Conservation (phyloP, 805 yeast species). For the Candida adriatica region DNA sequence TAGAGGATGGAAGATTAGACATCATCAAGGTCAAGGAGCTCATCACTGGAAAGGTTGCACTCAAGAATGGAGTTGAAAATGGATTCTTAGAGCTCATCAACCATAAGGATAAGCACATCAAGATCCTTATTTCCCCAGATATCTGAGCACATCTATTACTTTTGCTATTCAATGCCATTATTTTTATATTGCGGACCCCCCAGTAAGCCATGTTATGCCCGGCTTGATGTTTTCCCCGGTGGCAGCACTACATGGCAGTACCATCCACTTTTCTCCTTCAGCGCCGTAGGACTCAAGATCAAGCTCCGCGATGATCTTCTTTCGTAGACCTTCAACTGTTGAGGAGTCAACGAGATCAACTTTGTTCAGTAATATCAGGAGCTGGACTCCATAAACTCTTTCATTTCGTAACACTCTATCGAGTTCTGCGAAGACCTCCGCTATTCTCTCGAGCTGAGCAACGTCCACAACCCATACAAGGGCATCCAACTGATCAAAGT, state of each 20-base stretch:
- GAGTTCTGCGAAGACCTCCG: conserved; percentile 62
- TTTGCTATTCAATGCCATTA: not conserved
- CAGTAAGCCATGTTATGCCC: conserved; percentile 9
- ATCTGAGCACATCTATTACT: conserved; percentile 1
- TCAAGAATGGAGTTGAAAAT: conserved; percentile 33
- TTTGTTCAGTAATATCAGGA: conserved; percentile 71
- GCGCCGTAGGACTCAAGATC: conserved; percentile 8
- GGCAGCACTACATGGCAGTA: conserved; percentile 10
- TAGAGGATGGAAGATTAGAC: conserved; percentile 31
- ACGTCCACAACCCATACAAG: conserved; percentile 85
- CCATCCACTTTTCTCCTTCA: conserved; percentile 12
- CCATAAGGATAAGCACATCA: conserved; percentile 39
- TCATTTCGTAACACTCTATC: conserved; percentile 49
- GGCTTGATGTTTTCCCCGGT: conserved; percentile 6
- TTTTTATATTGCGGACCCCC: not conserved
- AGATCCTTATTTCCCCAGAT: conserved; percentile 35
- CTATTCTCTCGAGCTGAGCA: conserved; percentile 47
- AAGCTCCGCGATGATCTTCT: conserved; percentile 7
- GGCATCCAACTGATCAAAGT: conserved; percentile 62
- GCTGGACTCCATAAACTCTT: conserved; percentile 57
- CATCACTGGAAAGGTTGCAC: conserved; percentile 33
- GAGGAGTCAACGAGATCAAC: conserved; percentile 45
- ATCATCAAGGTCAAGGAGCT: conserved; percentile 29
- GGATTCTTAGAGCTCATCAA: conserved; percentile 37
- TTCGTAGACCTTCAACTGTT: conserved; percentile 13